Evolutionary conservation across 2,329 filamentous ascomycete genomes (phyloP).

Genomic region (Aspergillus flavus): DNA sequence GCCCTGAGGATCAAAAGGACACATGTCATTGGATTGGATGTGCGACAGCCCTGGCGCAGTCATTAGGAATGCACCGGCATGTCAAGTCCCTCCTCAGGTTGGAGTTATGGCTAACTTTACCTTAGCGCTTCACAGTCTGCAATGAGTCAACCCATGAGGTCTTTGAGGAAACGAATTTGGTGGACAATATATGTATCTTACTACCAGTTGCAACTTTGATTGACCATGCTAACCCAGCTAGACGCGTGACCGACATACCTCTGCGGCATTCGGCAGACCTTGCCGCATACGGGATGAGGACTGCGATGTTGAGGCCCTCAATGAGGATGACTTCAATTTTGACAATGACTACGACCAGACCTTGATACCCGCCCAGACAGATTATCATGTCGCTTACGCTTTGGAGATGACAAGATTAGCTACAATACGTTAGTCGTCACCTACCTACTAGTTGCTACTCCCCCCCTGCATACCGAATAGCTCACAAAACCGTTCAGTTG

Average conservation of each 20-base stretch:
- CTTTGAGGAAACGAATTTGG: constrained; percentile 1
- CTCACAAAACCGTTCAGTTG: not conserved
- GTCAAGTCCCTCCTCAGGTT: not conserved
- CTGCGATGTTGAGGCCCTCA: constrained; percentile 28
- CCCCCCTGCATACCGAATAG: not conserved
- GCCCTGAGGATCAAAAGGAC: constrained; percentile 28
- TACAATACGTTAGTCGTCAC: not conserved
- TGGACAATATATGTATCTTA: constrained; percentile 1
- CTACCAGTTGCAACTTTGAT: not conserved
- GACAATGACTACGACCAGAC: constrained; percentile 15
- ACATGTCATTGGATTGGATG: constrained; percentile 23
- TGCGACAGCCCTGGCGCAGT: constrained; percentile 21
- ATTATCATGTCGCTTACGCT: not conserved
- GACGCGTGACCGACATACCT: constrained; percentile 25
- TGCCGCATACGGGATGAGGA: constrained; percentile 29
- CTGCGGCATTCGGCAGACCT: constrained; percentile 29
- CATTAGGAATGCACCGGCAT: constrained; percentile 25
- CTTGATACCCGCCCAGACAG: not conserved
- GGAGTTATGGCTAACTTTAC: not conserved
- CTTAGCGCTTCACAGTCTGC: not conserved
- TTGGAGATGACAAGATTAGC: not conserved
- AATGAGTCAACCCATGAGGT: not conserved
- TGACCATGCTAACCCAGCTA: constrained; percentile 5
- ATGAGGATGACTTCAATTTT: constrained; percentile 23
- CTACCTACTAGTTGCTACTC: not conserved